Evolutionary conservation across 2,329 filamentous ascomycete genomes (phyloP).

Genomic region (Trichoderma semiorbis): DNA sequence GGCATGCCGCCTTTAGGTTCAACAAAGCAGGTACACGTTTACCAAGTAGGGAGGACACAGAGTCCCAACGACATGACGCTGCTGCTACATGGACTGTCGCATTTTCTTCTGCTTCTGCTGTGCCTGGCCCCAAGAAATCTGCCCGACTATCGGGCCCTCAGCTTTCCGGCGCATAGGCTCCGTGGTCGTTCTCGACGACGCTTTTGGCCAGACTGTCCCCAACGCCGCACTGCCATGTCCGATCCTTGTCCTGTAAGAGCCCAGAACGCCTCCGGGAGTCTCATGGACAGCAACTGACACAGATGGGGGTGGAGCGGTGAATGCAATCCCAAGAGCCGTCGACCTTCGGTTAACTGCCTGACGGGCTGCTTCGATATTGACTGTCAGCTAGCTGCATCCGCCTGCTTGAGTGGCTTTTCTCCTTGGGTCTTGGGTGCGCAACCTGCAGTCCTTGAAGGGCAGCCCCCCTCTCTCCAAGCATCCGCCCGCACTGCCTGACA

Average conservation of each 20-base stretch:
- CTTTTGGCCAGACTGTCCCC: constrained; percentile 4
- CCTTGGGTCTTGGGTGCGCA: not conserved
- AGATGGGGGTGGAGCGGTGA: constrained; percentile 12
- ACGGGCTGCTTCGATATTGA: not conserved
- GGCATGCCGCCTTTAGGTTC: not conserved
- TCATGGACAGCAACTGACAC: not conserved
- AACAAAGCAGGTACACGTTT: not conserved
- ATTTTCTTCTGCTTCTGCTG: not conserved
- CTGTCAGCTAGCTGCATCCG: constrained; percentile 10
- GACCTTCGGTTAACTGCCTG: not conserved
- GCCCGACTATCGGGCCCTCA: not conserved
- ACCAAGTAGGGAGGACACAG: not conserved
- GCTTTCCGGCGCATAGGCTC: not conserved
- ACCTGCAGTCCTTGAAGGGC: not conserved
- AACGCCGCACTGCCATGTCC: not conserved
- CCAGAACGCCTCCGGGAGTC: constrained; percentile 5
- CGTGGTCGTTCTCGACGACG: not conserved
- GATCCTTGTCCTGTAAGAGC: constrained; percentile 11
- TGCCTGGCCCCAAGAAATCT: not conserved
- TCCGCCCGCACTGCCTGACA: not conserved
- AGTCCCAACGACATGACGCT: not conserved
- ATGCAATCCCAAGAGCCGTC: not conserved
- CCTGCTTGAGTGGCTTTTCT: not conserved
- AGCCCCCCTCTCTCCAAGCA: not conserved
- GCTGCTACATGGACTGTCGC: not conserved